Evolutionary conservation across 2,329 filamentous ascomycete genomes (phyloP).

Genomic region (Aspergillus sp.): DNA sequence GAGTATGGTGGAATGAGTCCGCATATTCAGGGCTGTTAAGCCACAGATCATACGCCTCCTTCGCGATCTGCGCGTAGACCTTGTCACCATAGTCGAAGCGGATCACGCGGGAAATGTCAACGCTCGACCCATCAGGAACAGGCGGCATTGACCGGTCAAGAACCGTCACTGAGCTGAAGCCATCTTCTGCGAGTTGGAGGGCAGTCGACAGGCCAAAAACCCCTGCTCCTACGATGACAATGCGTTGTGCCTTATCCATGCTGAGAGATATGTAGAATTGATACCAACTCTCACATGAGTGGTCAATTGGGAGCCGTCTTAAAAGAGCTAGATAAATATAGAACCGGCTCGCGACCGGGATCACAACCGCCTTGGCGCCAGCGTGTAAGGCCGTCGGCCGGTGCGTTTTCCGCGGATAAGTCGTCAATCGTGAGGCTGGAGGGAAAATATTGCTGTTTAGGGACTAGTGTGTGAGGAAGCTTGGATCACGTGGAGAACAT

Average conservation of each 20-base stretch:
- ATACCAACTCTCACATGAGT: too few species aligned
- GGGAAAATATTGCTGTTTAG: too few species aligned
- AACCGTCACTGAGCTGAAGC: conserved; percentile 24
- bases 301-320: too few species aligned
- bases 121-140: conserved; percentile 34
- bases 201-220: conserved; percentile 24
- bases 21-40: conserved; percentile 37
- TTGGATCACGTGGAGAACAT: too few species aligned
- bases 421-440: too few species aligned
- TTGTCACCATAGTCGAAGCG: conserved; percentile 66
- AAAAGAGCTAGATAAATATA: too few species aligned
- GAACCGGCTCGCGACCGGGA: too few species aligned
- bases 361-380: too few species aligned
- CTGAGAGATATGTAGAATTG: too few species aligned
- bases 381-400: too few species aligned
- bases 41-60: conserved; percentile 64
- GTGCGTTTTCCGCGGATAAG: too few species aligned
- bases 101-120: conserved; percentile 37
- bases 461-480: too few species aligned
- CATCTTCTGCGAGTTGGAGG: conserved; percentile 17
- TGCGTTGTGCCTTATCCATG: conserved; percentile 18
- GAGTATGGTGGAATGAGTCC: conserved; percentile 18
- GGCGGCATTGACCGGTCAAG: conserved; percentile 30
- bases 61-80: conserved; percentile 67
- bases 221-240: conserved; percentile 24